Evolutionary conservation across 1,284 basidiomycete species (phyloP).

Genomic region (Xerocomus amazonicus): DNA sequence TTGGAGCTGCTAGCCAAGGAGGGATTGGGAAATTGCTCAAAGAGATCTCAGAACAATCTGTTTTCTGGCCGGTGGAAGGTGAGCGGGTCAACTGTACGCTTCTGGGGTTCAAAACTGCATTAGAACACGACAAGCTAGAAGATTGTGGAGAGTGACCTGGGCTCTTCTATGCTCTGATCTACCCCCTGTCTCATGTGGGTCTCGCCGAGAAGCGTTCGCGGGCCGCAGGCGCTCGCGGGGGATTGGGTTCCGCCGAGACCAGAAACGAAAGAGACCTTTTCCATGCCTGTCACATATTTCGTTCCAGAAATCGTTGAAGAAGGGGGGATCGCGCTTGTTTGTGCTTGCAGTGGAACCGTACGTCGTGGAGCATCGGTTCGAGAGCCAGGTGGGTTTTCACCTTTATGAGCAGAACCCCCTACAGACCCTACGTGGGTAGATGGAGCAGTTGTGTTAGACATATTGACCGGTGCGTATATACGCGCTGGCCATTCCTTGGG

Average conservation of each 20-base stretch:
- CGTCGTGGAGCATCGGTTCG: constrained; percentile 1
- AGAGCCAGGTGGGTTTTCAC: constrained; percentile 1
- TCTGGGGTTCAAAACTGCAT: constrained; percentile 4
- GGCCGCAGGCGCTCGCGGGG: constrained; percentile 5
- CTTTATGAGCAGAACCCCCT: constrained; percentile 7
- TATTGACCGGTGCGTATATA: constrained; percentile 9
- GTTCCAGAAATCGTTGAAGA: not conserved
- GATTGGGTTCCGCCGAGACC: constrained; percentile 41
- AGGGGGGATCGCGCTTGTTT: not conserved
- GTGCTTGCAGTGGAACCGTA: constrained; percentile 4
- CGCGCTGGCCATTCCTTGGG: constrained; percentile 5
- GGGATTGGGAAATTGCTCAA: constrained; percentile 68
- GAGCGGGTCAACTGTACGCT: constrained; percentile 19
- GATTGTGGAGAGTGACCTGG: constrained; percentile 46
- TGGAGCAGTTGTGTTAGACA: constrained; percentile 6
- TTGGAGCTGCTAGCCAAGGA: constrained; percentile 37
- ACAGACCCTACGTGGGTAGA: constrained; percentile 7
- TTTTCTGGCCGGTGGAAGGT: constrained; percentile 30
- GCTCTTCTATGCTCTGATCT: constrained; percentile 59
- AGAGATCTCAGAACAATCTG: constrained; percentile 51
- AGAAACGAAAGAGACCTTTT: constrained; percentile 43
- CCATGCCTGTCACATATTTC: not conserved
- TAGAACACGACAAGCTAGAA: constrained; percentile 4
- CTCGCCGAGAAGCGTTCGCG: constrained; percentile 43
- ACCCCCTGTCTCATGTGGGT: constrained; percentile 59